These are phyloP conservation scores for Xylariaceae sp. DNA, from an alignment of 2,329 filamentous ascomycete genomes.

Conservation along the genomic window DNA sequence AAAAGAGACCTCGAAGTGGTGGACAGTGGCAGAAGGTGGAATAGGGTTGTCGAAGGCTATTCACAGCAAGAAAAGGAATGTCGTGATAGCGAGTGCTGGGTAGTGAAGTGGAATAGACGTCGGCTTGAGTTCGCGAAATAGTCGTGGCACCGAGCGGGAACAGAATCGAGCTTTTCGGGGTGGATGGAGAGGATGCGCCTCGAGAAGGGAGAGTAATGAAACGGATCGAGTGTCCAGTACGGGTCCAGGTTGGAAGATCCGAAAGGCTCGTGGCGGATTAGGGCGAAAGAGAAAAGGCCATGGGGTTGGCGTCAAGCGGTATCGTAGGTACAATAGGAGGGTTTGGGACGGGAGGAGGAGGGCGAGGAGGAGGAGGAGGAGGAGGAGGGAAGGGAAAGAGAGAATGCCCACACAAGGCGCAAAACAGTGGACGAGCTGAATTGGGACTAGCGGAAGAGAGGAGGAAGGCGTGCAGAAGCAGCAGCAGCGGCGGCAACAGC, in stretches of 20 bases:
- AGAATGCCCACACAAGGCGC: no score
- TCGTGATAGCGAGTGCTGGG: background rate
- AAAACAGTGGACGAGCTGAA: background rate
- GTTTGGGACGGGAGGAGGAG: background rate
- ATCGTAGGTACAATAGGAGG: background rate
- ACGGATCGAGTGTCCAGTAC: background rate
- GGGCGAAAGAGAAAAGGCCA: no score
- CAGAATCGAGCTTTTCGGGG: no score
- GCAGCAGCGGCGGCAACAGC: background rate
- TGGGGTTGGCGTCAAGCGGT: no score
- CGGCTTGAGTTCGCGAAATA: background rate
- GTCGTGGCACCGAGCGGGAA: background rate
- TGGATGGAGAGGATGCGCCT: background rate
- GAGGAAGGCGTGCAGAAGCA: background rate
- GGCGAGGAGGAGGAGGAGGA: background rate
- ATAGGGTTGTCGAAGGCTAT: no score
- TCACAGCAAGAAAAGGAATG: background rate
- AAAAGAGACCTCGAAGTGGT: slow-evolving; percentile 13
- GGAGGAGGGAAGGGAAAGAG: background rate
- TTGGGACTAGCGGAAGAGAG: background rate
- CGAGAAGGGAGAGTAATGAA: background rate
- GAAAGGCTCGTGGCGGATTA: no score
- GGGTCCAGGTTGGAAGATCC: background rate
- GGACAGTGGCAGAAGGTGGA: background rate
- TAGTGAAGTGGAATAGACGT: background rate